Evolutionary conservation across 148 eudicot species (phyloP), one percentile per base, ranked within the genome.

Genomic region (Limonium bicolor): DNA sequence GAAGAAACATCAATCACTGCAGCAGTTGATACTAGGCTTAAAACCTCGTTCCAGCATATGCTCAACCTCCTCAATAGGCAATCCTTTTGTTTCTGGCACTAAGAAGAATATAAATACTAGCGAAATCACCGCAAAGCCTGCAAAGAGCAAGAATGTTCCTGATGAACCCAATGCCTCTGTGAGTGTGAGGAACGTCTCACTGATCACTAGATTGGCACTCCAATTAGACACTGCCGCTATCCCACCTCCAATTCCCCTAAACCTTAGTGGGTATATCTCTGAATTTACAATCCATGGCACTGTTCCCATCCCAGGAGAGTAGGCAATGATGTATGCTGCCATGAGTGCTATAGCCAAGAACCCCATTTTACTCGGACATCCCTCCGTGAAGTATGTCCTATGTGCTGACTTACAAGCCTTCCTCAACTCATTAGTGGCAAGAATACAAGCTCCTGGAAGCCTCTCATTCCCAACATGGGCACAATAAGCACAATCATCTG

Each of bases 201-300:
- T 78, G 9, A 86, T 72, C 0, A 82, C 45, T 0, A 86, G 80
- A 67, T 82, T 86, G 0, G 93, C 60, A 16, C 48, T 38, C 96
- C 96, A 86, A 54, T 75, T 70, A 8, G 70, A 20, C 8, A 76
- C 84, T 1, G 87, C 96, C 0, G 84, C 93, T 0, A 72, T 70
- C 23, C 96, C 93, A 20, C 96, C 86, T 5, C 93, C 68, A 0
- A 78, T 30, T 6, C 87, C 93, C 55, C 93, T 50, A 66, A 67
- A 81, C 41, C 56, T 69, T 28, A 80, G 17, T 0, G 95, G 86
- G 52, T 80, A 85, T 21, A 85, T 85, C 62, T 85, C 94, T 0
- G 94, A 82, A 76, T 87, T 87, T 6, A 82, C 72, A 4, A 82
- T 71, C 94, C 96, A 87, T 9, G 96, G 88, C 16, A 51, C 88